A percentile compares a stretch with the other conserved stretches of the same genome.
Conservation (phyloP, 2,329 filamentous ascomycete genomes). For the Trichoderma sp. region DNA sequence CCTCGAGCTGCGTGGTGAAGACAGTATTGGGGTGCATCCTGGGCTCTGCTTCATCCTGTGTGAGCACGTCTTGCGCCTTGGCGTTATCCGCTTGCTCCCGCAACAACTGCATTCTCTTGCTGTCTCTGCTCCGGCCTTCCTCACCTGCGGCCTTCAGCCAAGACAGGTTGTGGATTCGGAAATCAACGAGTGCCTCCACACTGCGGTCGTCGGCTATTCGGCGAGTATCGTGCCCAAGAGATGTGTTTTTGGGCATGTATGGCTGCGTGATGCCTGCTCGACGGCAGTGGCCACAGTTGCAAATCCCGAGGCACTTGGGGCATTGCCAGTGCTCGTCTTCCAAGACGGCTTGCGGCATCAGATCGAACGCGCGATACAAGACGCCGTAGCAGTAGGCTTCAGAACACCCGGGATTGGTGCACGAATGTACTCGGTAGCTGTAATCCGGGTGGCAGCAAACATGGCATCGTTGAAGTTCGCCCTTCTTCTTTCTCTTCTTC, state of each 20-base stretch:
- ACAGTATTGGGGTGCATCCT: conserved; percentile 30
- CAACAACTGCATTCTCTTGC: conserved; percentile 60
- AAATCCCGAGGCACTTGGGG: conserved; percentile 81
- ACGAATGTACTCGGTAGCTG: conserved; percentile 81
- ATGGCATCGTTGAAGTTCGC: conserved; percentile 68
- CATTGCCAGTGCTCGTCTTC: conserved; percentile 84
- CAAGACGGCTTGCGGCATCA: conserved; percentile 81
- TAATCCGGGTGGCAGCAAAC: conserved; percentile 80
- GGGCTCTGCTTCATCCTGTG: conserved; percentile 37
- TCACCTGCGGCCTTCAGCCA: conserved; percentile 71
- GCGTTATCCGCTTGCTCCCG: conserved; percentile 59
- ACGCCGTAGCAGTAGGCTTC: conserved; percentile 90
- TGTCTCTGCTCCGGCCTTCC: conserved; percentile 59
- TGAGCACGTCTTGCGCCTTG: conserved; percentile 53
- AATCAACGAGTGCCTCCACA: conserved; percentile 87
- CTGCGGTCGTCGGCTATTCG: conserved; percentile 89
- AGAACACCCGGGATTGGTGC: conserved; percentile 68
- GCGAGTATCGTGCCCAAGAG: conserved; percentile 88
- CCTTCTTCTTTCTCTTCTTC: conserved; percentile 53
- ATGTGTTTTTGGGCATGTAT: conserved; percentile 83
- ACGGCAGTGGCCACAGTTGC: conserved; percentile 82
- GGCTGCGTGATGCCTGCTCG: conserved; percentile 67
- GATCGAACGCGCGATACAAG: conserved; percentile 86
- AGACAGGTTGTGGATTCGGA: conserved; percentile 80
- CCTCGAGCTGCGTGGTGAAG: conserved; percentile 11